Evolutionary conservation across 2,329 filamentous ascomycete species (phyloP), one percentile per base, ranked within the genome.

Genomic region (Ceratocystis cacaofunesta): DNA sequence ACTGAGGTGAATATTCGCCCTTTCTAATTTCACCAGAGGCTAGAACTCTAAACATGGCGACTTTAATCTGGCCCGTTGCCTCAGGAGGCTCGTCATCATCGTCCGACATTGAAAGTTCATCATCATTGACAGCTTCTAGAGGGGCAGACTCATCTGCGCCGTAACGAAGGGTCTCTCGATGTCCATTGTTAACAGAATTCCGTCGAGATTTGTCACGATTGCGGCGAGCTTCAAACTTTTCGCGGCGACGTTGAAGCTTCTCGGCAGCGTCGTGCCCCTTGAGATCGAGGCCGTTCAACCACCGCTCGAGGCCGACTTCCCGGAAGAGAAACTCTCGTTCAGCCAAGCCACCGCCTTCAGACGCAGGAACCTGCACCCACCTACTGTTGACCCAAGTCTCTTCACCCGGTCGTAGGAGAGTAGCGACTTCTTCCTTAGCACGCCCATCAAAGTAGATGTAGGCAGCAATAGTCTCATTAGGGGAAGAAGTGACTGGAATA

Each of bases 391-490:
- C 95, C 94, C 94, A 99, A 1, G 94, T 99, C 77, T 99, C 94
- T 74, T 97, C 94, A 28, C 94, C 92, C 12, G 92, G 88, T 65
- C 94, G 83, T 63, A 99, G 79, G 66, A 99, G 79, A 12, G 94
- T 99, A 63, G 94, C 94, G 2, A 99, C 95, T 77, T 99, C 94
- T 74, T 99, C 94, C 75, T 99, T 99, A 68, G 84, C 83, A 68
- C 94, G 82, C 19, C 94, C 94, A 75, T 99, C 94, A 73, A 99
- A 99, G 78, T 99, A 99, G 71, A 99, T 97, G 75, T 99, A 99
- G 46, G 92, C 94, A 41, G 94, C 94, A 71, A 99, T 92, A 15
- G 94, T 99, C 78, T 99, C 94, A 75, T 96, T 96, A 66, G 90
- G 87, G 41, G 90, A 95, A 68, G 89, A 87, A 22, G 94, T 97